Percentiles rank a stretch among this genome's conserved stretches.
Conservation (phyloP, 1,139 yeast genomes). For the Saccharomyces hybrid region DNA sequence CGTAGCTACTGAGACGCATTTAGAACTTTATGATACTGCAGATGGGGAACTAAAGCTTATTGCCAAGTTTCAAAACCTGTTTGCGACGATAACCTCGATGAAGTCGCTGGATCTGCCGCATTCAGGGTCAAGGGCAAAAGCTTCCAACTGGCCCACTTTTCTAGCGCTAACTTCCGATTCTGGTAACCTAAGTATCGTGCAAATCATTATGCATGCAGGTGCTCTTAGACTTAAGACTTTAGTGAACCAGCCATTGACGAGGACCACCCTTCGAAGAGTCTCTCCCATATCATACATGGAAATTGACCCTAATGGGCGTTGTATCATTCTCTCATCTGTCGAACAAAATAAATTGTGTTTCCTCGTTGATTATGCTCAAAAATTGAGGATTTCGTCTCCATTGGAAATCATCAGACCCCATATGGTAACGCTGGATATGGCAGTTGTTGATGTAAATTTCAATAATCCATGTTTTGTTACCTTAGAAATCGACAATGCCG, state of each 20-base stretch:
- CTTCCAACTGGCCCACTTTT: constrained; percentile 43
- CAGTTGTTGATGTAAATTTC: constrained; percentile 65
- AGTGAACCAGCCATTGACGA: constrained; percentile 61
- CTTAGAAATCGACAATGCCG: constrained; percentile 49
- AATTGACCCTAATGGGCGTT: constrained; percentile 67
- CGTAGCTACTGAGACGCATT: constrained; percentile 28
- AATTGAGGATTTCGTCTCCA: constrained; percentile 59
- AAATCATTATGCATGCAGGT: constrained; percentile 32
- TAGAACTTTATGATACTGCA: constrained; percentile 37
- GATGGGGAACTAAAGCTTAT: constrained; percentile 48
- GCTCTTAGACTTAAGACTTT: constrained; percentile 41
- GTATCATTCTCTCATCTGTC: constrained; percentile 61
- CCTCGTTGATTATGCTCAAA: constrained; percentile 42
- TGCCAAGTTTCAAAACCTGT: constrained; percentile 40
- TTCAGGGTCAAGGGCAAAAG: constrained; percentile 41
- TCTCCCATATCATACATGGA: constrained; percentile 75
- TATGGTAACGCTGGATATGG: constrained; percentile 46
- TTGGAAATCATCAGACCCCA: constrained; percentile 54
- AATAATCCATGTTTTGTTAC: constrained; percentile 83
- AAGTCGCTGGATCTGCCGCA: constrained; percentile 25
- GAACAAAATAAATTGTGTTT: constrained; percentile 69
- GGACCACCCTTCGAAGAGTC: constrained; percentile 66
- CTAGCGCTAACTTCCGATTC: constrained; percentile 75
- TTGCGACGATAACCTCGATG: constrained; percentile 54
- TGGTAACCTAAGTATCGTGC: constrained; percentile 59